These are phyloP conservation scores for Cercospora janseana DNA, from an alignment of 2,329 filamentous ascomycete species.

Conservation along the genomic window DNA sequence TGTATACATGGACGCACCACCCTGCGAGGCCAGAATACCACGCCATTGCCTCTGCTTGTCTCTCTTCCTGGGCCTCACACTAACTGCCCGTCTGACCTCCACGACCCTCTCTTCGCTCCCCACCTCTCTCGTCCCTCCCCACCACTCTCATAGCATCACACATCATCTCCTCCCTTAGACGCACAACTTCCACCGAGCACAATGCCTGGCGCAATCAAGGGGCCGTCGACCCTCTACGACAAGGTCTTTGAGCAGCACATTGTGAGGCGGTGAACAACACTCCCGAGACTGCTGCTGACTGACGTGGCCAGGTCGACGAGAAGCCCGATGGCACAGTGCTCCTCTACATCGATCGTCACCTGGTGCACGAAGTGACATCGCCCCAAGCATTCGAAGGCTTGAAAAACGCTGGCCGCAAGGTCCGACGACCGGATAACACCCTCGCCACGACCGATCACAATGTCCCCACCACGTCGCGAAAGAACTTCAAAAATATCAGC, in stretches of 20 bases:
- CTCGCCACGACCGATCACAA: slow-evolving; percentile 97
- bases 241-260: slow-evolving; percentile 95
- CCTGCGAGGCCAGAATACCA: not conserved
- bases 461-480: slow-evolving; percentile 85
- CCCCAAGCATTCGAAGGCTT: slow-evolving; percentile 98
- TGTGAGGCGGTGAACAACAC: slow-evolving; percentile 38
- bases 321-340: slow-evolving; percentile 89
- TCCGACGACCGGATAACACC: slow-evolving; percentile 93
- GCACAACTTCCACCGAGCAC: slow-evolving; percentile 2
- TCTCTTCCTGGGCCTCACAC: not conserved
- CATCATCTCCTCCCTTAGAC: not conserved
- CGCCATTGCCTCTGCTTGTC: slow-evolving; percentile 4
- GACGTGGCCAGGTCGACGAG: slow-evolving; percentile 64
- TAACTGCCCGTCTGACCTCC: not conserved
- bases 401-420: slow-evolving; percentile 80
- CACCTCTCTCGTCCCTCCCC: too few relatives aligned
- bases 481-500: slow-evolving; percentile 88
- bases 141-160: not conserved
- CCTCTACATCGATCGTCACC: slow-evolving; percentile 92
- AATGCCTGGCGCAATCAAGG: slow-evolving; percentile 37
- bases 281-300: not conserved
- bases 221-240: slow-evolving; percentile 63
- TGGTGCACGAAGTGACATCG: slow-evolving; percentile 97
- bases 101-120: not conserved
- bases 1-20: slow-evolving; percentile 1